Base-by-base conservation (phyloP, 495 filamentous ascomycete species). In the Penicillium samsonianum region DNA sequence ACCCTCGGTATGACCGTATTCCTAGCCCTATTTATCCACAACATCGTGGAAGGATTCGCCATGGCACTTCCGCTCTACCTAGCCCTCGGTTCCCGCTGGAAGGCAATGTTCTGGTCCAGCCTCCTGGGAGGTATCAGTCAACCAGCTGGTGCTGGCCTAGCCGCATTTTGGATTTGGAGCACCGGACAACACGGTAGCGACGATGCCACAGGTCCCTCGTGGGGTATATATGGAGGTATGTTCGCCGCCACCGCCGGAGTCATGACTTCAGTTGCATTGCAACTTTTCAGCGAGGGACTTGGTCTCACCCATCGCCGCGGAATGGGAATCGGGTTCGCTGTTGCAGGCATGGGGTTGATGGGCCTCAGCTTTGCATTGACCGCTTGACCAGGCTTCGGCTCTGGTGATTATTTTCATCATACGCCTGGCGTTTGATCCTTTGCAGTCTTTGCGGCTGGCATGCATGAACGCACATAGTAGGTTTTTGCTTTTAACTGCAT, bases 41-140 rank as follows among this genome's bases (percentile, higher is more conserved):
- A 98, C 73, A 96, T 98, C 59, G 88, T 91, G 45, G 94, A 98
- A 73, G 94, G 94, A 17, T 98, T 98, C 68, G 89, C 90, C 58
- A 88, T 98, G 83, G 90, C 91, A 0, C 75, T 98, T 3, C 94
- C 94, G 0, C 77, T 98, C 1, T 98, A 92, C 69, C 85, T 98
- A 46, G 94, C 94, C 2, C 79, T 96, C 11, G 77, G 84, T 43
- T 90, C 83, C 45, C 85, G 91, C 33, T 71, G 77, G 57, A 86
- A 86, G 65, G 92, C 94, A 17, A 91, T 98, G 71, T 74, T 90
- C 51, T 95, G 91, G 88, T 86, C 89, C 12, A 85, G 85, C 19
- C 66, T 97, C 0, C 76, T 98, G 0, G 94, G 94, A 14, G 95
- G 94, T 5, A 73, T 93, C 33, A 88, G 84, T 48, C 94, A 98